Base-by-base conservation (phyloP, 257 asterid genomes). In the Nicotiana undulata region DNA sequence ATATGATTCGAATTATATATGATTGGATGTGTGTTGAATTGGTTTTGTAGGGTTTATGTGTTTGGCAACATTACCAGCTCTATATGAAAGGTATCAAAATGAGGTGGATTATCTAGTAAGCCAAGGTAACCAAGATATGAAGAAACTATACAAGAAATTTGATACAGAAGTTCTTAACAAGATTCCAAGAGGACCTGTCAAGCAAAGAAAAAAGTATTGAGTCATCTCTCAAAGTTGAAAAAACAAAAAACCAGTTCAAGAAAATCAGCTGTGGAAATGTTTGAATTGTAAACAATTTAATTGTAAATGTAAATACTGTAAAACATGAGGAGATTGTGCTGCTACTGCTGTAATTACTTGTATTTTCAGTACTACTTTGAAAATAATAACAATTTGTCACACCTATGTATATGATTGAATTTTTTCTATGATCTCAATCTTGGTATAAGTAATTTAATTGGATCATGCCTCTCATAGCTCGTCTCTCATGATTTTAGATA, bases 131-230 rank as follows among this genome's bases (percentile, higher is more conserved):
- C 65, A 84, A 76, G 94, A 95, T 55, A 79, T 89, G 84, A 90
- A 88, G 91, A 91, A 83, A 86, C 61, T 91, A 72, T 92, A 87
- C 85, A 86, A 40, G 65, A 91, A 90, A 82, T 53, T 91, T 49
- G 99, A 93, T 66, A 46, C 88, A 68, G 86, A 86, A 60, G 80
- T 92, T 77, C 94, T 93, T 28, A 89, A 87, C 88, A 93, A 92
- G 97, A 95, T 93, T 87, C 98, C 99, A 46, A 91, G 98, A 85
- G 95, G 91, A 76, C 98, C 97, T 7, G 83, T 88, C 44, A 95
- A 91, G 86, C 92, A 91, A 72, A 88, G 84, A 88, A 93, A 89
- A 88, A 88, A 81, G 81, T 88, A 67, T 87, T 93, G 79, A 89
- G 24, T 46, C 6, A 70, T 44, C 8, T 70, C 59, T 70, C 77